Base-by-base conservation (phyloP, 495 filamentous ascomycete genomes). In the Neurospora sp. region DNA sequence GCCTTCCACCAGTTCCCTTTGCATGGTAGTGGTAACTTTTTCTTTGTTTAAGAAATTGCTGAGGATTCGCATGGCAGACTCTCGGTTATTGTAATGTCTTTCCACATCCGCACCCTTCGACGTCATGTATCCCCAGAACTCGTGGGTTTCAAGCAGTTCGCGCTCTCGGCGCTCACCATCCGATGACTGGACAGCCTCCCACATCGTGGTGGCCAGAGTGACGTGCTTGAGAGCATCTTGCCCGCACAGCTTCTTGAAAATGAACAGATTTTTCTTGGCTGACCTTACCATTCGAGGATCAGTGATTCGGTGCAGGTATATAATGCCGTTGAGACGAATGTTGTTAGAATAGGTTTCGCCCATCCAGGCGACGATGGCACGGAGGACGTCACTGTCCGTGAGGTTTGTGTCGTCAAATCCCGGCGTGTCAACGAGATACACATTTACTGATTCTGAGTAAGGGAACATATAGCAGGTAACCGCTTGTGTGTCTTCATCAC, bases 271-370 rank as follows among this genome's bases (percentile, higher is more conserved):
- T 7, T 76, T 78, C 37, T 73, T 75, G 14, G 82, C 80, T 0
- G 84, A 81, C 0, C 83, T 82, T 38, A 74, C 22, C 74, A 87
- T 78, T 0, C 83, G 73, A 0, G 70, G 48, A 31, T 86, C 80
- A 5, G 71, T 77, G 70, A 87, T 88, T 4, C 78, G 75, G 70
- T 88, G 86, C 0, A 87, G 75, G 72, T 87, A 84, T 16, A 85
- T 77, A 42, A 84, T 82, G 8, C 82, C 82, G 20, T 68, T 41
- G 4, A 79, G 69, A 27, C 48, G 40, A 27, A 75, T 71, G 2
- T 73, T 31, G 2, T 69, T 48, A 9, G 59, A 37, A 17, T 73
- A 75, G 5, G 72, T 31, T 0, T 20, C 44, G 1, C 72, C 59
- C 1, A 86, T 70, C 59, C 75, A 71, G 14, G 42, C 59, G 1